Percentiles rank a stretch among this genome's conserved stretches.
These are phyloP conservation scores for Teunomyces lycoperdinae DNA, from an alignment of 805 yeast genomes.

Conservation along the genomic window DNA sequence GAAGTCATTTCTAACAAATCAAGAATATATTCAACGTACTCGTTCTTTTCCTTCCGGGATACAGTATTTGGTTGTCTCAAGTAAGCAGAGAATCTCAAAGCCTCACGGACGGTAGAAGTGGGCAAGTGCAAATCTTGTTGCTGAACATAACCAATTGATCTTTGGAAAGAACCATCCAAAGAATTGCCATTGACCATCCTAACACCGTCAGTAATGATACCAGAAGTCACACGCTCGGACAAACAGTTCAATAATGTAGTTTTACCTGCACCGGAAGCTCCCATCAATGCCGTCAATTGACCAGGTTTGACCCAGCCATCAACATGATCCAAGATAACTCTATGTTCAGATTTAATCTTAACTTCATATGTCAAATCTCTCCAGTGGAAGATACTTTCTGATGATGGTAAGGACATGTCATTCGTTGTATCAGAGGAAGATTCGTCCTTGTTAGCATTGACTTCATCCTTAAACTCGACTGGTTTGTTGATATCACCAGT, in stretches of 20 bases:
- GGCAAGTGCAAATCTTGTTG: conserved; percentile 34
- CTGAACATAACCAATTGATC: conserved; percentile 34
- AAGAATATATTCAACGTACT: conserved; percentile 24
- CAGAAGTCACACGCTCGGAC: conserved; percentile 20
- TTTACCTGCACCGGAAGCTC: conserved; percentile 48
- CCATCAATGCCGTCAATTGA: conserved; percentile 73
- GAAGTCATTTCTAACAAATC: conserved; percentile 23
- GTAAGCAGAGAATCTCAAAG: conserved; percentile 24
- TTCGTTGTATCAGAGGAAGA: conserved; percentile 11
- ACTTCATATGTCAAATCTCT: conserved; percentile 70
- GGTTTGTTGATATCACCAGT: conserved; percentile 15
- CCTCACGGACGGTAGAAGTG: conserved; percentile 31
- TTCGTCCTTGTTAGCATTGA: conserved; percentile 22
- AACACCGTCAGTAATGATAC: conserved; percentile 23
- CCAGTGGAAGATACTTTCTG: conserved; percentile 69
- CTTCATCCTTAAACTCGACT: conserved; percentile 23
- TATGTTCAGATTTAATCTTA: conserved; percentile 55
- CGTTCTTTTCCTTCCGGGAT: conserved; percentile 20
- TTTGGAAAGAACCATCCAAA: conserved; percentile 26
- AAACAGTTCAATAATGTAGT: conserved; percentile 44
- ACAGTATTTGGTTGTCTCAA: conserved; percentile 25
- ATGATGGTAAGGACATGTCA: conserved; percentile 17
- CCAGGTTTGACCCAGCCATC: conserved; percentile 87
- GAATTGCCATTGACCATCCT: conserved; percentile 36
- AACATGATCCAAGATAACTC: conserved; percentile 60